These are phyloP conservation scores for Yamadazyma blattariae DNA, from an alignment of 1,139 yeast species.

Conservation along the genomic window DNA sequence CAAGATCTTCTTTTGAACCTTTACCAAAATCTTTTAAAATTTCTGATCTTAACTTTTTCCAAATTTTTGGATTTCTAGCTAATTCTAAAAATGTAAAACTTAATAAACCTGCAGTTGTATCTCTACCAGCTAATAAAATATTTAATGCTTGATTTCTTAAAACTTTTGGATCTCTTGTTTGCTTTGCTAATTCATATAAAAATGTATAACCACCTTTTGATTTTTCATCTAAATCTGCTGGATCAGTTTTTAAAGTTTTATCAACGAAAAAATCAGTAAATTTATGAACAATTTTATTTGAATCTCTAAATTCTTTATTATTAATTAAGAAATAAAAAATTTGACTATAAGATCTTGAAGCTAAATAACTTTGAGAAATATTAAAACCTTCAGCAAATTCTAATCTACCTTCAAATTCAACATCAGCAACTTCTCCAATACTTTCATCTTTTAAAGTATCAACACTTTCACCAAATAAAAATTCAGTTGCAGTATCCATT, in stretches of 20 bases:
- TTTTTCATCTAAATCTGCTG: conserved; percentile 34
- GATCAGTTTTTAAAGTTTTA: conserved; percentile 18
- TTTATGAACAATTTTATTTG: conserved; percentile 28
- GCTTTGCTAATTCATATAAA: conserved; percentile 44
- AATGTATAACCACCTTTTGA: conserved; percentile 38
- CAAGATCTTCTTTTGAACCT: conserved; percentile 29
- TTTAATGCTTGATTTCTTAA: conserved; percentile 46
- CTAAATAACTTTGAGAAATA: conserved; percentile 26
- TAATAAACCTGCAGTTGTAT: conserved; percentile 46
- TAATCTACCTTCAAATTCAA: conserved; percentile 20
- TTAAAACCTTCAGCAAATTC: conserved; percentile 27
- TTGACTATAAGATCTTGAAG: conserved; percentile 28
- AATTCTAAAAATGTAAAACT: conserved; percentile 42
- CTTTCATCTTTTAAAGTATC: conserved; percentile 43
- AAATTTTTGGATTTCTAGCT: conserved; percentile 37
- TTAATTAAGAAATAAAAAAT: conserved; percentile 27
- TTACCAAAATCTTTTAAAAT: conserved; percentile 33
- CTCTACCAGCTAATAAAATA: conserved; percentile 46
- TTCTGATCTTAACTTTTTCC: conserved; percentile 31
- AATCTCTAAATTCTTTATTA: conserved; percentile 27
- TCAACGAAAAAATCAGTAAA: conserved; percentile 32
- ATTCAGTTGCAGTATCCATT: conserved; percentile 58
- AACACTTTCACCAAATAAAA: conserved; percentile 55
- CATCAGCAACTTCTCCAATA: conserved; percentile 46
- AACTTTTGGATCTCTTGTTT: conserved; percentile 39